Base-by-base conservation (phyloP, 2,329 filamentous ascomycete species). In the Onygena corvina region DNA sequence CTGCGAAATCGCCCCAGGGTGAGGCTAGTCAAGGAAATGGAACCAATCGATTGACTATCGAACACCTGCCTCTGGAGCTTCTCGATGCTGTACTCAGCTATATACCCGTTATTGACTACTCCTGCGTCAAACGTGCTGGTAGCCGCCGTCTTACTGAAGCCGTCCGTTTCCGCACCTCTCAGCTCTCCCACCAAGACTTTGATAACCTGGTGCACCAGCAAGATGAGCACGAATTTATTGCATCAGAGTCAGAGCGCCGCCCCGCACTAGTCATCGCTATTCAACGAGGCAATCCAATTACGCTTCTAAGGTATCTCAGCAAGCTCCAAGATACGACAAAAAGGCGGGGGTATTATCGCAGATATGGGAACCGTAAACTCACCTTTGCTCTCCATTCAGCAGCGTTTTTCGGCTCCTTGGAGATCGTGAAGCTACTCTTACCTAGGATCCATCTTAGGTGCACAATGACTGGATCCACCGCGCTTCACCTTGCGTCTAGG, bases 221-320 rank as follows among this genome's bases (percentile, higher is more conserved):
- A 16, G 5, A 35, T 14, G n/a, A 16, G 33, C 33, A 35, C 33
- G 33, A 11, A 23, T 29, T 27, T 23, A 4, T 21, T 20, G 7
- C 29, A 7, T n/a, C 20, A 20, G 33, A 20, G 46, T 12, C 4
- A 14, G n/a, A 16, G 4, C 4, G n/a, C 18, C 12, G 33, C 29
- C n/a, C 47, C 35, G 47, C 48, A 5, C 25, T 52, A 12, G 47
- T 44, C 21, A 52, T 52, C 11, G 50, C 36, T 1, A 52, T 52
- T 27, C 33, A 46, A 36, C 30, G 51, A 25, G 27, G 44, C 9
- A 48, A 52, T 20, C 30, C 33, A 16, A 35, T 29, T 5, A 25
- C 47, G 6, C 42, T 52, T 3, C 44, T 27, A n/a, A 21, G 44
- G 11, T 47, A 27, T 18, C 12, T 50, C 7, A 20, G 25, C 3